phyloP scores from a whole-genome alignment of 192 early-diverging fungal genomes.

The Backusella macrospora region DNA sequence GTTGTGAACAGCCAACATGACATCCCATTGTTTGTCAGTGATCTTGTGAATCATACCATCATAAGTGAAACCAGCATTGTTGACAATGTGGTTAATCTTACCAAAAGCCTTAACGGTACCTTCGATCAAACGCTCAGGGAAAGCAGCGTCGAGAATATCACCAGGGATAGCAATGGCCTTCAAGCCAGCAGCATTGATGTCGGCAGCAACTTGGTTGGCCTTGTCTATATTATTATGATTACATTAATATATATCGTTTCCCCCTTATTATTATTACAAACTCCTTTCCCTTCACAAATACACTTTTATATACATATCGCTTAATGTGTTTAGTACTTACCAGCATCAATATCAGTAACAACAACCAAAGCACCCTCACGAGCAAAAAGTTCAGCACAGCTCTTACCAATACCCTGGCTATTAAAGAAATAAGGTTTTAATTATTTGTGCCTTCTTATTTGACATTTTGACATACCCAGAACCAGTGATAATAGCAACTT shows the following conservation, averaged over 20 bases:
- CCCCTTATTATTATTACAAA: no score
- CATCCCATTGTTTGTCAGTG: conserved; percentile 93
- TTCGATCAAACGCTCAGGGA: conserved; percentile 58
- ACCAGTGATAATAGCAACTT: conserved; percentile 68
- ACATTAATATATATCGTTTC: no score
- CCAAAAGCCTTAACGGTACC: conserved; percentile 68
- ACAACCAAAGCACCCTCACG: conserved; percentile 89
- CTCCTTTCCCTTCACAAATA: no score
- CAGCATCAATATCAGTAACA: conserved; percentile 88
- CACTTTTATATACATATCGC: no score
- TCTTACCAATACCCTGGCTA: conserved; percentile 84
- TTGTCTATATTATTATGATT: conserved; percentile 41
- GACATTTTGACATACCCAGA: conserved; percentile 51
- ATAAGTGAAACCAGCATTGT: conserved; percentile 96
- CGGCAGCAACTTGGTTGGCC: conserved; percentile 80
- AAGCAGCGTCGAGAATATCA: conserved; percentile 57
- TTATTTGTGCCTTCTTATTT: conserved; percentile 1
- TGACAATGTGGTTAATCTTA: conserved; percentile 84
- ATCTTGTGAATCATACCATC: conserved; percentile 92
- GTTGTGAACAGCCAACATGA: conserved; percentile 74
- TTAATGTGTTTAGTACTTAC: conserved; percentile 20
- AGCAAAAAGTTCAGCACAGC: conserved; percentile 86
- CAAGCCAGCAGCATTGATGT: conserved; percentile 80
- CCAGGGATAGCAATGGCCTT: conserved; percentile 82
- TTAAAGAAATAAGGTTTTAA: conserved; percentile 9